Conservation (phyloP, 176 grass and related monocot genomes). For the Poa annua region DNA sequence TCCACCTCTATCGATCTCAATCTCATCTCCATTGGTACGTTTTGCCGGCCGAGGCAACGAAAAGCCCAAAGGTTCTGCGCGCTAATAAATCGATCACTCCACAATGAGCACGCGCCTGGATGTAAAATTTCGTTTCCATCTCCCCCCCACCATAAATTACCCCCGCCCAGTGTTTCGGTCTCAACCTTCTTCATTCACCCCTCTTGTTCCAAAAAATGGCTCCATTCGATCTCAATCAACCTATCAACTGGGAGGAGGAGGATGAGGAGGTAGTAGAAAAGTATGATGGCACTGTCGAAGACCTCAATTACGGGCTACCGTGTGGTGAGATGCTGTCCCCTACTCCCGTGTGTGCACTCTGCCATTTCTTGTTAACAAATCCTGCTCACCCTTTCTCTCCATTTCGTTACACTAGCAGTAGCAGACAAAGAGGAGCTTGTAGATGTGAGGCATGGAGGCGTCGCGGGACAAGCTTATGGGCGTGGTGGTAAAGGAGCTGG, state of each 20-base stretch:
- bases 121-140: neutral
- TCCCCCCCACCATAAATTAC: neutral
- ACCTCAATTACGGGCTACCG: neutral
- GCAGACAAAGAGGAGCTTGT: neutral
- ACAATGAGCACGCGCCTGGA: neutral
- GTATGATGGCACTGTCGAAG: neutral
- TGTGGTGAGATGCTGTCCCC: neutral
- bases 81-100: neutral
- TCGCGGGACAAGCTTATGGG: neutral
- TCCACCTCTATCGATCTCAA: neutral
- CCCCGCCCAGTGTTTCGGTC: neutral
- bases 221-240: constrained; percentile 12
- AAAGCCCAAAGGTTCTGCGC: neutral
- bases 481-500: neutral
- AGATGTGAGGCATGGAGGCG: neutral
- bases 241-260: neutral
- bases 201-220: neutral
- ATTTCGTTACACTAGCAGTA: neutral
- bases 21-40: neutral
- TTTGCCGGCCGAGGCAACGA: neutral
- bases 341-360: neutral
- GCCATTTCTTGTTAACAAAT: neutral
- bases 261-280: neutral
- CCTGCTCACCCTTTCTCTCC: neutral
- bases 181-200: neutral